Percentiles rank a stretch among this genome's conserved stretches.
These are phyloP conservation scores for Tulasnella sp. DNA, from an alignment of 768 basidiomycete genomes.

Conservation along the genomic window DNA sequence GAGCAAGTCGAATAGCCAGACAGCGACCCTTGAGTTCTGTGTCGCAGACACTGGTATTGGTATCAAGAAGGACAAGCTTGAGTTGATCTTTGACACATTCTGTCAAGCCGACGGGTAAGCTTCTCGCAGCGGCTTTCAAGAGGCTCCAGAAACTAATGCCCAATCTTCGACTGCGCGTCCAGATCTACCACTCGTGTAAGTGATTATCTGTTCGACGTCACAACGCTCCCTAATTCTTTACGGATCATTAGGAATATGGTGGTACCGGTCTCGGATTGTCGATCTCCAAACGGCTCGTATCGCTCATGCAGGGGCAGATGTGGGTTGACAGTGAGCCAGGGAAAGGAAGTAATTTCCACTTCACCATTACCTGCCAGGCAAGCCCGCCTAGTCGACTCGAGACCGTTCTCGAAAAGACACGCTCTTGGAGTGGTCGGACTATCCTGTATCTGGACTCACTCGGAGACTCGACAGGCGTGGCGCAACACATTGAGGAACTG, in stretches of 20 bases:
- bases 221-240: slow-evolving; percentile 17
- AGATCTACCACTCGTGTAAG: slow-evolving; percentile 78
- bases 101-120: slow-evolving; percentile 83
- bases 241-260: slow-evolving; percentile 69
- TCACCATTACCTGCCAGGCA: slow-evolving; percentile 84
- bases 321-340: slow-evolving; percentile 96
- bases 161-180: background rate
- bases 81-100: slow-evolving; percentile 98
- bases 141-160: background rate
- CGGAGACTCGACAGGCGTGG: slow-evolving; percentile 61
- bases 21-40: slow-evolving; percentile 90
- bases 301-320: slow-evolving; percentile 96
- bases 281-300: slow-evolving; percentile 93
- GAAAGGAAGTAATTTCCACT: slow-evolving; percentile 91
- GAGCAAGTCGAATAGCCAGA: slow-evolving; percentile 52
- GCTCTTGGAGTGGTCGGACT: slow-evolving; percentile 71
- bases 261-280: slow-evolving; percentile 94
- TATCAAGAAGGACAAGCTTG: slow-evolving; percentile 95
- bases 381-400: slow-evolving; percentile 60
- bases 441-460: slow-evolving; percentile 90
- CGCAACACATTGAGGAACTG: slow-evolving; percentile 63
- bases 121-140: background rate
- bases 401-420: slow-evolving; percentile 63
- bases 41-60: slow-evolving; percentile 98
- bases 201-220: slow-evolving; percentile 16